These are phyloP conservation scores for Kazachstania psychrophila DNA, from an alignment of 805 yeast species.

Conservation along the genomic window DNA sequence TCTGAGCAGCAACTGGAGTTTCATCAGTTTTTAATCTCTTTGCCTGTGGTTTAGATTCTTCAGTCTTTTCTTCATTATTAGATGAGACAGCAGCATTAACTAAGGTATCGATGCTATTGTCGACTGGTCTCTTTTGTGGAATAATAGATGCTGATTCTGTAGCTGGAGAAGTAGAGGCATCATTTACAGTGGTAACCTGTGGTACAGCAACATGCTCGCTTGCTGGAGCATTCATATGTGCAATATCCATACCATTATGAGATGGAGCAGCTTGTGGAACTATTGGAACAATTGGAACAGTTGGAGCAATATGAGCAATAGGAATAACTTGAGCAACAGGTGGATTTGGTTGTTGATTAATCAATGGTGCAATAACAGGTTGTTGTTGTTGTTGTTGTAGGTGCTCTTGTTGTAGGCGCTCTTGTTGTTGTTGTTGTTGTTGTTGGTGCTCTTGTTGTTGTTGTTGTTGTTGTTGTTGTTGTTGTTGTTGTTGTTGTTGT, in stretches of 20 bases:
- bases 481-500: slow-evolving; percentile 6
- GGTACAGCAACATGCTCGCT: too few relatives aligned
- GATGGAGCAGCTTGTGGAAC: too few relatives aligned
- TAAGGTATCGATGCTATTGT: slow-evolving; percentile 23
- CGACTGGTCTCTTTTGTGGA: slow-evolving; percentile 26
- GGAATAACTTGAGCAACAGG: too few relatives aligned
- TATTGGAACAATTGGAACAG: neutral
- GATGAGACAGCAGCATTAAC: slow-evolving; percentile 22
- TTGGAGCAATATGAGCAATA: neutral
- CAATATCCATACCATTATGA: too few relatives aligned
- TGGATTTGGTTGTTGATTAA: slow-evolving; percentile 1
- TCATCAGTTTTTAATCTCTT: slow-evolving; percentile 10
- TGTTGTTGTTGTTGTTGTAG: slow-evolving; percentile 4
- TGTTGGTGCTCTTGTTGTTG: slow-evolving; percentile 7
- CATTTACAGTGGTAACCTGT: neutral
- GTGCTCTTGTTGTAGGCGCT: slow-evolving; percentile 1
- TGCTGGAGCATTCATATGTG: too few relatives aligned
- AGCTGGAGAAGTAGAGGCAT: neutral
- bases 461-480: slow-evolving; percentile 2
- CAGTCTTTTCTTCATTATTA: slow-evolving; percentile 1
- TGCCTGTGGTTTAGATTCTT: slow-evolving; percentile 12
- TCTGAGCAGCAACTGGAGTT: neutral
- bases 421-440: slow-evolving; percentile 5
- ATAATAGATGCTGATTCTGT: slow-evolving; percentile 1
- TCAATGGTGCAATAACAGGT: too few relatives aligned